A percentile compares a stretch with the other conserved stretches of the same genome.
These are phyloP conservation scores for Boletales sp. DNA, from an alignment of 768 basidiomycete species.

Conservation along the genomic window DNA sequence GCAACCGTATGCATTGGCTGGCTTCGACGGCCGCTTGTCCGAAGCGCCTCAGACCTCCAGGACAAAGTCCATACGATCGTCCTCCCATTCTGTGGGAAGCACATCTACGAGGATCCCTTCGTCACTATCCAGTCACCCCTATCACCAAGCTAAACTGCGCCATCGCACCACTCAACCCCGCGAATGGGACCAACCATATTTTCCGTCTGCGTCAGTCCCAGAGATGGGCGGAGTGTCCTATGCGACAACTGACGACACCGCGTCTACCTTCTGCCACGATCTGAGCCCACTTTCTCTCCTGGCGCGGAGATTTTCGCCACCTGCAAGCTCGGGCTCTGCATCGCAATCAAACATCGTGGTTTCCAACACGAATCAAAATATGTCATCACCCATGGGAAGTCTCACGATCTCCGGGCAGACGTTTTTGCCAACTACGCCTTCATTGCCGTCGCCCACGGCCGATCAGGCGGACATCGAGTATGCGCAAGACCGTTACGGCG, in stretches of 20 bases:
- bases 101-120: neutral
- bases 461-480: constrained; percentile 24
- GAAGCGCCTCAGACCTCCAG: neutral
- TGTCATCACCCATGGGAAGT: neutral
- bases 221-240: neutral
- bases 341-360: constrained; percentile 1
- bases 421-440: neutral
- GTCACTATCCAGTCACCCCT: constrained; percentile 10
- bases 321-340: neutral
- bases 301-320: neutral
- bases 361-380: neutral
- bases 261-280: neutral
- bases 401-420: neutral
- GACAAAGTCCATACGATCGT: constrained; percentile 5
- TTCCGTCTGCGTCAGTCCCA: neutral
- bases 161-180: constrained; percentile 10
- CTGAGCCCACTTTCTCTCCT: neutral
- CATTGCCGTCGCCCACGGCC: neutral
- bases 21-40: neutral
- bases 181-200: neutral
- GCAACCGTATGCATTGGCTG: constrained; percentile 4
- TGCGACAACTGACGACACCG: neutral
- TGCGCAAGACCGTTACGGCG: constrained; percentile 16
- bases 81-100: constrained; percentile 3
- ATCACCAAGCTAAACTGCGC: constrained; percentile 14